phyloP scores from a whole-genome alignment of 768 basidiomycete genomes.

The Leccinellum luteum region DNA sequence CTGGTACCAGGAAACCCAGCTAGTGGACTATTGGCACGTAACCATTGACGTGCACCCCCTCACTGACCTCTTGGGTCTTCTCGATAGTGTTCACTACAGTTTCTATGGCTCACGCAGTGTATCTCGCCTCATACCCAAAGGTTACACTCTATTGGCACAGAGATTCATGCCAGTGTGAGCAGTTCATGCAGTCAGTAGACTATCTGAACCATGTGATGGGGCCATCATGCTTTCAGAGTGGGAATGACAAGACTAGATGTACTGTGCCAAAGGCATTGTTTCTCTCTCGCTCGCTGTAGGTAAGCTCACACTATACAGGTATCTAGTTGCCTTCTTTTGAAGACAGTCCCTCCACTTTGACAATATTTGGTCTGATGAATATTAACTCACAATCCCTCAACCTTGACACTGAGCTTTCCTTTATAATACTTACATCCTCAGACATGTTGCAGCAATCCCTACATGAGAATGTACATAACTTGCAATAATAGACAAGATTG shows the following conservation, averaged over 20 bases:
- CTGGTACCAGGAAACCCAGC: too few species aligned
- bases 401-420: constrained; percentile 90
- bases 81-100: too few species aligned
- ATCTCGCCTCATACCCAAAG: constrained; percentile 93
- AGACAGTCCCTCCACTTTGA: constrained; percentile 56
- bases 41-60: too few species aligned
- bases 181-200: constrained; percentile 45
- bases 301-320: constrained; percentile 42
- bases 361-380: constrained; percentile 93
- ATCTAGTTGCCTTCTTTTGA: constrained; percentile 75
- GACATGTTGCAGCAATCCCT: constrained; percentile 47
- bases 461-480: constrained; percentile 49
- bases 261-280: constrained; percentile 89
- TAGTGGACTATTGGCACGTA: too few species aligned
- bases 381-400: constrained; percentile 88
- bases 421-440: constrained; percentile 74
- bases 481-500: constrained; percentile 46
- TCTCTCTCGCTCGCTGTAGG: background rate
- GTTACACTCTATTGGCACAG: constrained; percentile 85
- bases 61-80: too few species aligned
- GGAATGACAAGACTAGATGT: constrained; percentile 90
- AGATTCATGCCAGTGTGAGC: constrained; percentile 79
- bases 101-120: constrained; percentile 89
- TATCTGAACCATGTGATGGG: constrained; percentile 25
- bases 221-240: constrained; percentile 83